A percentile compares a stretch with the other conserved stretches of the same genome.
Conservation (phyloP, 345 rosid genomes). For the Iberis pinnata region DNA sequence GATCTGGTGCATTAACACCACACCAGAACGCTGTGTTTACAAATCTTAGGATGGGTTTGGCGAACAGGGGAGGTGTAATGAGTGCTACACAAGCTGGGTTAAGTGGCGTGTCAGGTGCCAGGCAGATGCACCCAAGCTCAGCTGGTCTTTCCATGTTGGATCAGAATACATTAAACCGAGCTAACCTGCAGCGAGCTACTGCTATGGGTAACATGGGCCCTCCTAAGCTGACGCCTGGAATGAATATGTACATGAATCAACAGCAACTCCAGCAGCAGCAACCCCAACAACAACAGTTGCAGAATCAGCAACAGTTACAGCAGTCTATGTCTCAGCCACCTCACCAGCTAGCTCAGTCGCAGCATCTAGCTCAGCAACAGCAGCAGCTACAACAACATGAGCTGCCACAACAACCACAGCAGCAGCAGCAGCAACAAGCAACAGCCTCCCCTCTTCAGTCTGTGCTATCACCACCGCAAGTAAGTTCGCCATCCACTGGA, state of each 20-base stretch:
- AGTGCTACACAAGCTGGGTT: constrained; percentile 61
- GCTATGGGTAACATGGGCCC: constrained; percentile 81
- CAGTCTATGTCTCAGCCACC: constrained; percentile 33
- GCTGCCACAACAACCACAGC: constrained; percentile 39
- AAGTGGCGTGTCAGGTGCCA: constrained; percentile 53
- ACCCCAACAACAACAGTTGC: constrained; percentile 29
- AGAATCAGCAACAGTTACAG: constrained; percentile 38
- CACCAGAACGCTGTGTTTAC: constrained; percentile 31
- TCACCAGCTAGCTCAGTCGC: constrained; percentile 31
- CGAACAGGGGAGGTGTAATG: constrained; percentile 32
- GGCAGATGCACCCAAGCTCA: constrained; percentile 61
- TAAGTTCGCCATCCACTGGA: constrained; percentile 67
- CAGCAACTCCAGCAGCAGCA: constrained; percentile 52
- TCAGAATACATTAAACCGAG: constrained; percentile 44
- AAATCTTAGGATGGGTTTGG: constrained; percentile 31
- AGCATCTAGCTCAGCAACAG: constrained; percentile 31
- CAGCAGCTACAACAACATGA: constrained; percentile 40
- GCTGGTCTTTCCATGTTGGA: constrained; percentile 58
- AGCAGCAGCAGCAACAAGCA: constrained; percentile 45
- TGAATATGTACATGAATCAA: constrained; percentile 57
- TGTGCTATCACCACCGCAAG: constrained; percentile 72
- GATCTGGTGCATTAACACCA: constrained; percentile 38
- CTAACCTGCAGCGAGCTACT: constrained; percentile 54
- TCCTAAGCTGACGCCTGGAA: constrained; percentile 64
- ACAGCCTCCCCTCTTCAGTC: constrained; percentile 61